phyloP scores from a whole-genome alignment of 257 asterid species.

The Misopates orontium region DNA sequence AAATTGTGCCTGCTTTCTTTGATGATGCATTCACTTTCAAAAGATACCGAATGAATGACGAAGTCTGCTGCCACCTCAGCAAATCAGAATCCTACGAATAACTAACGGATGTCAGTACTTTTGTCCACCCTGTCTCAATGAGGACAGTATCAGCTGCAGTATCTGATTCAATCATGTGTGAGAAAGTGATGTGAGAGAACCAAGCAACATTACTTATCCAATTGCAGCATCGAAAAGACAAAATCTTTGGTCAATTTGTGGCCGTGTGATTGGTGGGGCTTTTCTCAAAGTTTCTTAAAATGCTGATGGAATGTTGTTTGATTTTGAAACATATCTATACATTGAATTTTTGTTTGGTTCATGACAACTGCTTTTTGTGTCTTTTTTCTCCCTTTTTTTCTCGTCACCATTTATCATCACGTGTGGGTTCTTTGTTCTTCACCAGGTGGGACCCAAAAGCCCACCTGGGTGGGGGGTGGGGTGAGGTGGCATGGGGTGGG shows the following conservation, averaged over 20 bases:
- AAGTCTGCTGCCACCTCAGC: slow-evolving; percentile 30
- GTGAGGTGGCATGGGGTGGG: not conserved
- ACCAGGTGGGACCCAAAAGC: slow-evolving; percentile 17
- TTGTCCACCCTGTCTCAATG: slow-evolving; percentile 16
- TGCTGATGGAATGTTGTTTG: slow-evolving; percentile 14
- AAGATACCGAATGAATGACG: too few relatives aligned
- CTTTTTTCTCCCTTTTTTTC: not conserved
- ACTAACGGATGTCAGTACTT: too few relatives aligned
- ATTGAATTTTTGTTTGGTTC: slow-evolving; percentile 13
- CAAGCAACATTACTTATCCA: not conserved
- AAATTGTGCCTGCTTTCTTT: not conserved
- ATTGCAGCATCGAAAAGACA: slow-evolving; percentile 8
- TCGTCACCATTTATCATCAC: slow-evolving; percentile 9
- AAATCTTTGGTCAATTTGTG: slow-evolving; percentile 28
- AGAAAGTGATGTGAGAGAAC: slow-evolving; percentile 30
- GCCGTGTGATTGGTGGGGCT: slow-evolving; percentile 23
- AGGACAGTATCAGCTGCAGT: slow-evolving; percentile 18
- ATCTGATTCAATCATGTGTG: slow-evolving; percentile 29
- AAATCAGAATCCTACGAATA: not conserved
- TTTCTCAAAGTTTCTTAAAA: not conserved
- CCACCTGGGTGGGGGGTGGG: not conserved
- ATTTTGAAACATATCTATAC: slow-evolving; percentile 4
- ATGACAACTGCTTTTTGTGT: not conserved
- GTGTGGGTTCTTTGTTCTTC: slow-evolving; percentile 3
- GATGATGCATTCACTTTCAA: not conserved